A percentile compares a stretch with the other conserved stretches of the same genome.
Conservation (phyloP, 208 protist genomes). For the Vickermania spadyakhi region DNA sequence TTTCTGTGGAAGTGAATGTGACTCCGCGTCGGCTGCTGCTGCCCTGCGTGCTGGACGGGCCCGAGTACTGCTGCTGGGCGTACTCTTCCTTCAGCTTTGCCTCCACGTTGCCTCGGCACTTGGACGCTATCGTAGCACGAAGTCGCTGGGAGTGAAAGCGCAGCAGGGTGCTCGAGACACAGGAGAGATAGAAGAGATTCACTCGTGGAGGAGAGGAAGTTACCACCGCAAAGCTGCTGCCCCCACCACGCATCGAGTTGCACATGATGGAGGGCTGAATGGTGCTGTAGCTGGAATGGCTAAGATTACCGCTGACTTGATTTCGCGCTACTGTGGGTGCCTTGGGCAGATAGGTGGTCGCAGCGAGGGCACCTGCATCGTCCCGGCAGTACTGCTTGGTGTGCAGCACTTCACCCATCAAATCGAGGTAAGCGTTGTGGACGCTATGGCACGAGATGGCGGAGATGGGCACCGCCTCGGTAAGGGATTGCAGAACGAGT, state of each 20-base stretch:
- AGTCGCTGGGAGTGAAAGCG: neutral
- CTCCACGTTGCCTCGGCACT: neutral
- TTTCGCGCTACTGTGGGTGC: neutral
- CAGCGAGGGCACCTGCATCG: slow-evolving; percentile 2
- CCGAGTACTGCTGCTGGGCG: slow-evolving; percentile 2
- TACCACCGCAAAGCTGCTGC: neutral
- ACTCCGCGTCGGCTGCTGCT: neutral
- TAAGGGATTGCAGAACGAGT: slow-evolving; percentile 43
- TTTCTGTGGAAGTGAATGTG: neutral
- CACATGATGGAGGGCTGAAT: neutral
- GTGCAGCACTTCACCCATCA: slow-evolving; percentile 29
- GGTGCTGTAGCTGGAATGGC: neutral
- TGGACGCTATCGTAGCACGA: neutral
- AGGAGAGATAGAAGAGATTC: neutral
- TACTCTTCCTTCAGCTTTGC: neutral
- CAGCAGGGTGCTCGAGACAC: neutral
- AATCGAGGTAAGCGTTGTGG: slow-evolving; percentile 40
- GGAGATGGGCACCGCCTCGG: slow-evolving; percentile 32
- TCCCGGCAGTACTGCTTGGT: slow-evolving; percentile 11
- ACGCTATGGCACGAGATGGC: slow-evolving; percentile 20
- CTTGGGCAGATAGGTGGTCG: neutral
- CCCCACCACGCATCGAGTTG: neutral
- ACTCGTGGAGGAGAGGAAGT: neutral
- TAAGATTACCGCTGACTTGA: neutral
- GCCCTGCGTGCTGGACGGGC: neutral